phyloP scores from a whole-genome alignment of 208 protist genomes.

The Angomonas deanei region DNA sequence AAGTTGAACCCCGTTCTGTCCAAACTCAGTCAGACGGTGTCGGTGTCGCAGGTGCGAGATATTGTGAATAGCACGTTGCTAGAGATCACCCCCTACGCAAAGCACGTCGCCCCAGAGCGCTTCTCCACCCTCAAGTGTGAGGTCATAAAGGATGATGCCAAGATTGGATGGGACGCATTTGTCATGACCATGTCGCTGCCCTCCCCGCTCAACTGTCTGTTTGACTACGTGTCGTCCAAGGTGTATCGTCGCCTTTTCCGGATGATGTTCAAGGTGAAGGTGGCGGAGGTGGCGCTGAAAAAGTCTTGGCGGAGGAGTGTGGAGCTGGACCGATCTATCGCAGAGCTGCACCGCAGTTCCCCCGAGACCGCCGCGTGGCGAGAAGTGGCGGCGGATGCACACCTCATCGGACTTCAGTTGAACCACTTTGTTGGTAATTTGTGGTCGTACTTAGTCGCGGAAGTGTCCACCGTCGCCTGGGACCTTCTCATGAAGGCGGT shows the following conservation, averaged over 20 bases:
- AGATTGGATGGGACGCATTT: slow-evolving; percentile 63
- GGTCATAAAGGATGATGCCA: slow-evolving; percentile 51
- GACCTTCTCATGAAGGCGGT: slow-evolving; percentile 43
- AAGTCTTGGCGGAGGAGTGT: slow-evolving; percentile 59
- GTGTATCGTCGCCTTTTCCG: slow-evolving; percentile 61
- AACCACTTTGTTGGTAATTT: slow-evolving; percentile 72
- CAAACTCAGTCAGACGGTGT: slow-evolving; percentile 40
- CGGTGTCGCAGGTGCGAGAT: slow-evolving; percentile 45
- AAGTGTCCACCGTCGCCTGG: slow-evolving; percentile 58
- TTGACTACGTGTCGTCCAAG: slow-evolving; percentile 41
- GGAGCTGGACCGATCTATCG: slow-evolving; percentile 48
- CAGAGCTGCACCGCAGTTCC: slow-evolving; percentile 26
- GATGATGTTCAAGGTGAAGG: slow-evolving; percentile 66
- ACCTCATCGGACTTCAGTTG: slow-evolving; percentile 57
- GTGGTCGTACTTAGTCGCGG: slow-evolving; percentile 64
- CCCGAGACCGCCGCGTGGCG: slow-evolving; percentile 33
- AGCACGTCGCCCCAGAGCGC: slow-evolving; percentile 44
- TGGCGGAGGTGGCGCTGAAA: slow-evolving; percentile 57
- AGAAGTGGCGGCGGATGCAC: slow-evolving; percentile 50
- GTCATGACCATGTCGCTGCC: slow-evolving; percentile 51
- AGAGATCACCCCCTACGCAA: slow-evolving; percentile 41
- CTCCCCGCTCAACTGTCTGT: slow-evolving; percentile 64
- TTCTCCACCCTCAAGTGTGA: slow-evolving; percentile 52
- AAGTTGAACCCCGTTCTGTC: slow-evolving; percentile 46
- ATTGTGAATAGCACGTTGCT: slow-evolving; percentile 44